phyloP scores from a whole-genome alignment of 2,329 filamentous ascomycete species.

The Epichloe hybrida region DNA sequence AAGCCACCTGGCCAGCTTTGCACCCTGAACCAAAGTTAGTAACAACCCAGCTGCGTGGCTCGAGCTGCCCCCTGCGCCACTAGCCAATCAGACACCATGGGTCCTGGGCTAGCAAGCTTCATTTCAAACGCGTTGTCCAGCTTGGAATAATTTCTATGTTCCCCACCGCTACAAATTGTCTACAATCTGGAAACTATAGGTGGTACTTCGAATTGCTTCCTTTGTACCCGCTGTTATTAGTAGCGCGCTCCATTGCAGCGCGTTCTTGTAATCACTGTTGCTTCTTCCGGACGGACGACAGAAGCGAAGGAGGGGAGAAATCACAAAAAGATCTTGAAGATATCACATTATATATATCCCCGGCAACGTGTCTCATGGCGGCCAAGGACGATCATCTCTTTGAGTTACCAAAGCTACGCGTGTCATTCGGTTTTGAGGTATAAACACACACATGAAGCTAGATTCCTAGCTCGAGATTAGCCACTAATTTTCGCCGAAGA shows the following conservation, averaged over 20 bases:
- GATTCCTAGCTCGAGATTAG: background rate
- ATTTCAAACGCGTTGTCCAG: too few species aligned
- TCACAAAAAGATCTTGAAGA: background rate
- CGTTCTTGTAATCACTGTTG: background rate
- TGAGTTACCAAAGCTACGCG: slow-evolving; percentile 32
- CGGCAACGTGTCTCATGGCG: slow-evolving; percentile 10
- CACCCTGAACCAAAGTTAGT: background rate
- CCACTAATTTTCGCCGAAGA: slow-evolving; percentile 13
- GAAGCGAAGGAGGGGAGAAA: background rate
- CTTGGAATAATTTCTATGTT: too few species aligned
- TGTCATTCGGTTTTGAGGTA: slow-evolving; percentile 33
- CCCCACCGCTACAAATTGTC: background rate
- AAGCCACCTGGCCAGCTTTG: slow-evolving; percentile 3
- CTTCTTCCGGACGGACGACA: background rate
- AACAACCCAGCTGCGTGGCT: background rate
- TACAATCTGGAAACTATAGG: too few species aligned
- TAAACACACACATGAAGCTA: background rate
- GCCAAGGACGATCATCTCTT: slow-evolving; percentile 24
- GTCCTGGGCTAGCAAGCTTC: too few species aligned
- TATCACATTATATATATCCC: too few species aligned
- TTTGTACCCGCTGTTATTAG: too few species aligned
- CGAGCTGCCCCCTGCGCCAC: background rate
- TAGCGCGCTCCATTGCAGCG: too few species aligned
- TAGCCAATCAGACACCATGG: background rate
- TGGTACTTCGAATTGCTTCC: too few species aligned